Conservation (phyloP, 1,284 basidiomycete genomes). For the Ustilago curta region DNA sequence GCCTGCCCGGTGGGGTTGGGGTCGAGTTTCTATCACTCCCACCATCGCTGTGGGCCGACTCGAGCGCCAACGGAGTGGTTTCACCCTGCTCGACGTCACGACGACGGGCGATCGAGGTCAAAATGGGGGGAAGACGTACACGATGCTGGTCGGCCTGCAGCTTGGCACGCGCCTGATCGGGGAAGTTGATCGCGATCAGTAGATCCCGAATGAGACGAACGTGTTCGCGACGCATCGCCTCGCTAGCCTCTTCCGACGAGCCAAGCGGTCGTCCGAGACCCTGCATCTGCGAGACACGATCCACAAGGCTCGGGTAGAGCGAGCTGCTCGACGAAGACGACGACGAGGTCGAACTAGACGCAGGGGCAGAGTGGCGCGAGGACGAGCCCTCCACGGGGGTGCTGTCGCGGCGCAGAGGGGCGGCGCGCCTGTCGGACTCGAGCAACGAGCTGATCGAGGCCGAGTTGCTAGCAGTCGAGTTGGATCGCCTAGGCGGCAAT, state of each 20-base stretch:
- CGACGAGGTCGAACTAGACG: slow-evolving; percentile 12
- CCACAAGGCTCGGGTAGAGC: slow-evolving; percentile 51
- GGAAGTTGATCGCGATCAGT: slow-evolving; percentile 61
- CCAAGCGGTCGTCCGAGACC: slow-evolving; percentile 37
- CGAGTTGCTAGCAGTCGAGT: slow-evolving; percentile 31
- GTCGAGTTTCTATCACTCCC: slow-evolving; percentile 39
- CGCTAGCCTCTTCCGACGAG: slow-evolving; percentile 12
- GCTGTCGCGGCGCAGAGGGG: slow-evolving; percentile 26
- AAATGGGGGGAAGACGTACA: slow-evolving; percentile 38
- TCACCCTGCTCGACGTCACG: slow-evolving; percentile 26
- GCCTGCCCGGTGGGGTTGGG: slow-evolving; percentile 38
- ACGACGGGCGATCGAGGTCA: slow-evolving; percentile 11
- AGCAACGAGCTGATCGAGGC: slow-evolving; percentile 47
- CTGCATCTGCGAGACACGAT: slow-evolving; percentile 43
- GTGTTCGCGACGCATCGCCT: slow-evolving; percentile 43
- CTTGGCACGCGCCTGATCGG: slow-evolving; percentile 34
- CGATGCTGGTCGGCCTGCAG: slow-evolving; percentile 15
- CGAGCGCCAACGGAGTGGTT: slow-evolving; percentile 21
- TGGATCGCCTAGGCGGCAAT: slow-evolving; percentile 38
- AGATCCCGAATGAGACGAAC: slow-evolving; percentile 54
- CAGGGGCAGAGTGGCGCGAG: slow-evolving; percentile 28
- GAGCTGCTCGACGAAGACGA: slow-evolving; percentile 23
- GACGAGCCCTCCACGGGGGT: slow-evolving; percentile 4
- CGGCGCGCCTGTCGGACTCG: slow-evolving; percentile 17
- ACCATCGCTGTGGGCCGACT: slow-evolving; percentile 3